phyloP scores from a whole-genome alignment of 2,329 filamentous ascomycete genomes.

The Rutstroemia sp. region DNA sequence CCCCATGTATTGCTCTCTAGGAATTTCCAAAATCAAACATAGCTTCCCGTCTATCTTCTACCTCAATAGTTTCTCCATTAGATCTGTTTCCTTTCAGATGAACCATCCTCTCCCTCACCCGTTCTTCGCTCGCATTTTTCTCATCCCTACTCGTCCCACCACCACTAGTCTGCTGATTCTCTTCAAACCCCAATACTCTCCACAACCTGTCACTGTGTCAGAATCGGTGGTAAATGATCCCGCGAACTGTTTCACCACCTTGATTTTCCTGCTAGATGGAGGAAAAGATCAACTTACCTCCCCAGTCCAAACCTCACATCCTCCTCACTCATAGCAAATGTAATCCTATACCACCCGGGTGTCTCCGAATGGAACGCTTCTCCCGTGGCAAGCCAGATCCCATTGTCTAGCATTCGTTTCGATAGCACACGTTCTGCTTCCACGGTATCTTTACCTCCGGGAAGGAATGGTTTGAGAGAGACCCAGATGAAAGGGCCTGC shows the following conservation, averaged over 20 bases:
- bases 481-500: conserved; percentile 14
- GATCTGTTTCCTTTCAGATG: too few species aligned
- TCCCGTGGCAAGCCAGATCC: conserved; percentile 14
- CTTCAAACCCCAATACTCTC: too few species aligned
- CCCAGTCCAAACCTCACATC: conserved; percentile 12
- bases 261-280: background rate
- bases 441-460: background rate
- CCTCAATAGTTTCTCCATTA: too few species aligned
- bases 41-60: too few species aligned
- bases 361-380: conserved; percentile 11
- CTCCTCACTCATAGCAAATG: conserved; percentile 9
- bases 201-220: too few species aligned
- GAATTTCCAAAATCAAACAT: too few species aligned
- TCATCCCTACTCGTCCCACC: too few species aligned
- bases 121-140: too few species aligned
- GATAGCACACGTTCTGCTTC: conserved; percentile 10
- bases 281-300: background rate
- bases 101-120: too few species aligned
- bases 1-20: too few species aligned
- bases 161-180: too few species aligned
- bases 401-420: conserved; percentile 11
- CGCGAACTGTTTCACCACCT: background rate
- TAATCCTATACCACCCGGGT: conserved; percentile 12
- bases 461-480: conserved; percentile 8
- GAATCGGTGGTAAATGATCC: too few species aligned